Base-by-base conservation (phyloP, 2,329 filamentous ascomycete genomes). In the Trichoderma simmonsii region DNA sequence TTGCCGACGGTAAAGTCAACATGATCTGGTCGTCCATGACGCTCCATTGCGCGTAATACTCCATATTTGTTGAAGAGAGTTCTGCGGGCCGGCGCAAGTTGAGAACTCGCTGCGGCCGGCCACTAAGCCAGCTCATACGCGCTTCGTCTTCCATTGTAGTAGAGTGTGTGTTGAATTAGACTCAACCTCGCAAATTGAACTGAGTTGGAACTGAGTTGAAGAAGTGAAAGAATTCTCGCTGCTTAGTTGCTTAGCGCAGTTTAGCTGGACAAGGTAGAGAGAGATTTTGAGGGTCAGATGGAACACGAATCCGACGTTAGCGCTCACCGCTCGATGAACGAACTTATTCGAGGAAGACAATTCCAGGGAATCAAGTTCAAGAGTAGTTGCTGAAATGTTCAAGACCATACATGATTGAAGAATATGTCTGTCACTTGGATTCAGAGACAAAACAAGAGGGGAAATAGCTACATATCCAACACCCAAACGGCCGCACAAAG, bases 21-120 rank as follows among this genome's bases (percentile, higher is more conserved):
- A 69, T n/a, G 56, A 69, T 61, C n/a, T 69, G 66, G n/a, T 69
- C 66, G 56, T 69, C 66, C 66, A 69, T 69, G 36, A 69, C 66
- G 28, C 66, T 69, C 66, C 66, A 69, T 69, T 61, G 54, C 26
- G 65, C 34, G 11, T 32, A 9, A 43, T 61, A 60, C 6, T 4
- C 12, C 11, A 18, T 9, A 4, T 69, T 24, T 12, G 8, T 36
- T 15, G 12, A 15, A 7, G 56, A 36, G 36, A 69, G 32, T 9
- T 51, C 56, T 51, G 28, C 26, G 21, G 66, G 66, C 36, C 7
- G 26, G n/a, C 66, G 66, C 66, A 69, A n/a, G n/a, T 28, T 51
- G 8, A 61, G 39, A 32, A 61, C 66, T 34, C 66, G 66, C 3
- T 48, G 56, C 6, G 66, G 66, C n/a, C 66, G 56, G 26, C 66